Evolutionary conservation across 441 rosid species (phyloP).

Genomic region (Codiaeum variegatum): DNA sequence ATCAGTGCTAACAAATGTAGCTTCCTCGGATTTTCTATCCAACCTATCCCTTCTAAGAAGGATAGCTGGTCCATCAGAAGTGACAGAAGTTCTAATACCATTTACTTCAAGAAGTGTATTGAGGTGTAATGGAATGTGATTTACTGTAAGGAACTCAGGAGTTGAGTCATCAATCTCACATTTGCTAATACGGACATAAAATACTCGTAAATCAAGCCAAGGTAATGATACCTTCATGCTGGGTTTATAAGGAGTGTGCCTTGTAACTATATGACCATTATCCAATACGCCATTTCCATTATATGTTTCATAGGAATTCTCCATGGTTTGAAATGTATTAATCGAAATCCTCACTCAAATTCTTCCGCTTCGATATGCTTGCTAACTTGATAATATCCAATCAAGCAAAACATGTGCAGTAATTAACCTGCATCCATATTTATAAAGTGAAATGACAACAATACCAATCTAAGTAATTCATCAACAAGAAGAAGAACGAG

Average conservation of each 20-base stretch:
- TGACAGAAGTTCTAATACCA: slow-evolving; percentile 48
- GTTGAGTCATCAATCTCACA: slow-evolving; percentile 55
- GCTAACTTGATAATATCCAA: slow-evolving; percentile 21
- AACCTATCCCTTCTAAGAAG: slow-evolving; percentile 67
- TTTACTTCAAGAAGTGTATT: slow-evolving; percentile 73
- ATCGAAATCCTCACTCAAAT: slow-evolving; percentile 24
- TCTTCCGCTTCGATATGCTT: slow-evolving; percentile 24
- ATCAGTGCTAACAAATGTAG: slow-evolving; percentile 76
- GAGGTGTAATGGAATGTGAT: slow-evolving; percentile 55
- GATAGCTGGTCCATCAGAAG: slow-evolving; percentile 46
- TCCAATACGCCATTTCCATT: slow-evolving; percentile 32
- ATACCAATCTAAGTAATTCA: slow-evolving; percentile 9
- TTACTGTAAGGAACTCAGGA: slow-evolving; percentile 58
- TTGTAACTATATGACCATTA: slow-evolving; percentile 33
- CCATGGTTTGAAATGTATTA: slow-evolving; percentile 40
- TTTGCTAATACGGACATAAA: slow-evolving; percentile 69
- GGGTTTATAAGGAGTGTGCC: slow-evolving; percentile 41
- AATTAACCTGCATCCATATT: slow-evolving; percentile 29
- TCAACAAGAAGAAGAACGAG: slow-evolving; percentile 5
- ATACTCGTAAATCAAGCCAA: slow-evolving; percentile 74
- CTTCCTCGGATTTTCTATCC: slow-evolving; percentile 71
- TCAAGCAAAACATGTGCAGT: slow-evolving; percentile 10
- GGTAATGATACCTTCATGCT: slow-evolving; percentile 32
- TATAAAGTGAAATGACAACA: slow-evolving; percentile 19
- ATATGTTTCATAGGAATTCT: slow-evolving; percentile 41